Base-by-base conservation (phyloP, 2,329 filamentous ascomycete species). In the Graphiopsis chlorocephala region DNA sequence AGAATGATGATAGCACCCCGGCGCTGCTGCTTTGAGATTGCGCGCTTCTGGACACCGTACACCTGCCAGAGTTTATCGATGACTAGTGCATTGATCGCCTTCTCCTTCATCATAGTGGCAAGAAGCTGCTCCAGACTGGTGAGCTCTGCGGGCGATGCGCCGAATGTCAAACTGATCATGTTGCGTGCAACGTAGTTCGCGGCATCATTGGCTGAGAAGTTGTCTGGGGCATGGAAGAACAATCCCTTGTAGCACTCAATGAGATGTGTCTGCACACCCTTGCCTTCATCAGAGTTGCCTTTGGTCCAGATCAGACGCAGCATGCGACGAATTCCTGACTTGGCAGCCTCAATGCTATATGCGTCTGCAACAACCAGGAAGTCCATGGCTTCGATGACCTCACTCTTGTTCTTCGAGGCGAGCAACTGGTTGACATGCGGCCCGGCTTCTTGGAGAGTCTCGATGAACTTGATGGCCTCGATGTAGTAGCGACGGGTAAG, bases 121-220 rank as follows among this genome's bases (percentile, higher is more conserved):
- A 99, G 83, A 3, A 99, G 83, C 78, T 99, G 95, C 78, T 99
- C 95, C 10, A 99, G 83, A 55, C 93, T 98, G 0, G 95, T 99
- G 63, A 99, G 82, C 76, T 99, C 95, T 0, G 96, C 95, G 0
- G 94, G 92, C 0, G 94, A 96, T 1, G 94, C 93, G 29, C 93
- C 94, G 77, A 97, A 98, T 0, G 95, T 99, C 73, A 99, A 81
- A 83, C 93, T 97, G 78, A 98, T 98, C 94, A 99, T 99, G 78
- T 98, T 99, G 67, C 93, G 88, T 28, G 94, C 94, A 73, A 99
- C 90, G 75, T 96, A 99, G 76, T 96, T 97, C 56, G 95, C 93
- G 2, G 93, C 89, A 74, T 97, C 93, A 70, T 97, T 97, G 31
- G 88, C 82, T 65, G 85, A 92, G 79, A 97, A 97, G 4, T 88